phyloP scores from a whole-genome alignment of 2,329 filamentous ascomycete species.

The Colletotrichum tanaceti region DNA sequence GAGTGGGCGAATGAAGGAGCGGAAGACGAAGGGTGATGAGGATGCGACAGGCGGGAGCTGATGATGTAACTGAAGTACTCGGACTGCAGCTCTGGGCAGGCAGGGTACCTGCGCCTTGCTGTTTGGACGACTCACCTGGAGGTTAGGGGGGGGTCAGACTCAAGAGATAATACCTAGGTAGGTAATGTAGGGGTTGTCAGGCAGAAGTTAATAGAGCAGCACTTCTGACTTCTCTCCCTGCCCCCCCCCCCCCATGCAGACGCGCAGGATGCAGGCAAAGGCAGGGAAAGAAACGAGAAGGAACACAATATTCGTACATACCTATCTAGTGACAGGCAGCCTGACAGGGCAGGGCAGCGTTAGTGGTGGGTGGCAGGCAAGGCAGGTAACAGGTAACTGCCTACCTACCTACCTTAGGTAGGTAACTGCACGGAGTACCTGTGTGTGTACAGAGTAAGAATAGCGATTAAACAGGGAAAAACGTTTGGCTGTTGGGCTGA shows the following conservation, averaged over 20 bases:
- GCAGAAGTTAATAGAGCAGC: constrained; percentile 14
- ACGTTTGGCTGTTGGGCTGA: constrained; percentile 39
- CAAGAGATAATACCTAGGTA: too few species aligned
- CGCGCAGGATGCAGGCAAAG: background rate
- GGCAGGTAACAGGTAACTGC: constrained; percentile 2
- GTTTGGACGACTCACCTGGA: constrained; percentile 11
- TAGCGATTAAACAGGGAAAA: constrained; percentile 31
- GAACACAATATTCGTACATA: too few species aligned
- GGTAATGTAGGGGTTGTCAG: constrained; percentile 4
- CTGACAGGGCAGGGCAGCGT: too few species aligned
- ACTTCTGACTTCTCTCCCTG: background rate
- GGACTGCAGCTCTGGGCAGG: constrained; percentile 25
- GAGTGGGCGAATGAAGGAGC: background rate
- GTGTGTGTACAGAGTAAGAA: constrained; percentile 26
- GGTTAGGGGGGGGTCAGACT: constrained; percentile 29
- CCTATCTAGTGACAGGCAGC: too few species aligned
- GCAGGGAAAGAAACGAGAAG: too few species aligned
- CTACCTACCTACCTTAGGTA: constrained; percentile 12
- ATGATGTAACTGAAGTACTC: constrained; percentile 40
- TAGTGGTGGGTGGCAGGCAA: constrained; percentile 3
- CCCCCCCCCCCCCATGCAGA: too few species aligned
- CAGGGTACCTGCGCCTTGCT: constrained; percentile 33
- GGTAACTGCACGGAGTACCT: constrained; percentile 20
- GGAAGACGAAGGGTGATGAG: constrained; percentile 2
- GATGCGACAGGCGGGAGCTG: constrained; percentile 19